Evolutionary conservation across 106 monocot genomes (phyloP).

Genomic region (Dendrobium chrysotoxum): DNA sequence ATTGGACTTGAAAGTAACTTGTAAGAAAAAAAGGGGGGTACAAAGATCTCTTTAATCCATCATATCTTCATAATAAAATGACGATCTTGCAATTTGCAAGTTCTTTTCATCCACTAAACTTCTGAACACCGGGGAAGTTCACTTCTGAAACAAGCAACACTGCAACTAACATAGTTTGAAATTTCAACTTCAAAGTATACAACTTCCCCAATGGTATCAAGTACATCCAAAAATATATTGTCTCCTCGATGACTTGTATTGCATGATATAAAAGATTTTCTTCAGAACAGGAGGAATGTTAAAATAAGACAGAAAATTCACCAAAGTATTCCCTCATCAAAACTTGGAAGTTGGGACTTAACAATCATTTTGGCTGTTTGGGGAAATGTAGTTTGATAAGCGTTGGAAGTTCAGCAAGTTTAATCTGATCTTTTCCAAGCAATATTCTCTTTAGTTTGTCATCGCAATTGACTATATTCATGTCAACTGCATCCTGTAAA

Average conservation of each 20-base stretch:
- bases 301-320: background rate
- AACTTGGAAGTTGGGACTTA: slow-evolving; percentile 7
- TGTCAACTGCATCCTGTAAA: slow-evolving; percentile 73
- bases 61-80: too few relatives aligned
- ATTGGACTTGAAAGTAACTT: too few relatives aligned
- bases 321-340: background rate
- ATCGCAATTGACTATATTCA: slow-evolving; percentile 77
- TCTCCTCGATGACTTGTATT: background rate
- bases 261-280: background rate
- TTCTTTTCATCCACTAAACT: too few relatives aligned
- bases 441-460: slow-evolving; percentile 73
- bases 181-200: too few relatives aligned
- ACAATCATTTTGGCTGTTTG: slow-evolving; percentile 27
- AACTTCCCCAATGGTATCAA: too few relatives aligned
- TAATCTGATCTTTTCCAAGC: slow-evolving; percentile 58
- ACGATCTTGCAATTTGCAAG: too few relatives aligned
- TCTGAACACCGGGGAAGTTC: too few relatives aligned
- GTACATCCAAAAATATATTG: too few relatives aligned
- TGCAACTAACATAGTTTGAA: too few relatives aligned
- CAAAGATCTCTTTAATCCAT: too few relatives aligned
- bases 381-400: slow-evolving; percentile 79
- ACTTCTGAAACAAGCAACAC: too few relatives aligned
- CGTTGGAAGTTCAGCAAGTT: slow-evolving; percentile 70
- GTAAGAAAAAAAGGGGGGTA: too few relatives aligned
- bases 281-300: background rate